Evolutionary conservation across 441 rosid species (phyloP), one percentile per base, ranked within the genome.

Genomic region (Breynia disticha): DNA sequence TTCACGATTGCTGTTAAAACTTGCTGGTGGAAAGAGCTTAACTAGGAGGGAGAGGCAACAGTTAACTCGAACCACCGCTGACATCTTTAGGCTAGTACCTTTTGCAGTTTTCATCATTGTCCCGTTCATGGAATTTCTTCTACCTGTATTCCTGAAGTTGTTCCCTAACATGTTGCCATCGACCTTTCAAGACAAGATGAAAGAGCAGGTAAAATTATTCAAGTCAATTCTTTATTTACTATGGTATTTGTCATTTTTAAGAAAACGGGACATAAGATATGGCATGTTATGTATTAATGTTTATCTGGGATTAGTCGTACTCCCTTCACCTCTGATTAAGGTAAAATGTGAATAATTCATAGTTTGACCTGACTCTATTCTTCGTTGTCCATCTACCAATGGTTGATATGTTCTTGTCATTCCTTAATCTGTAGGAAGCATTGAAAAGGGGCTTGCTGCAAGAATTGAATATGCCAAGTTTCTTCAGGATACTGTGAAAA

Each of bases 131-230:
- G 97, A 89, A 67, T 89, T 89, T 60, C 67, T 89, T 56, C 78
- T 89, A 14, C 97, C 97, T 0, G 81, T 91, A 52, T 83, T 84
- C 71, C 77, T 91, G 53, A 84, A 84, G 70, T 44, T 88, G 53
- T 91, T 91, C 61, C 98, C 98, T 47, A 91, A 86, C 74, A 86
- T 91, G 98, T 68, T 91, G 67, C 98, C 98, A 16, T 91, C 98
- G 50, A 91, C 97, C 24, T 91, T 91, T 72, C 97, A 91, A 69
- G 98, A 91, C 79, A 91, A 80, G 78, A 91, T 91, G 98, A 88
- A 81, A 80, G 94, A 91, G 72, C 84, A 91, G 98, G 98, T 91
- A 76, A 24, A 62, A 20, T 15, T 64, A 15, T 3, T 11, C 3
- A 9, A 9, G 44, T 13, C 44, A 13, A 41, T 11, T 41, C 10